These are phyloP conservation scores for Amanita subjunquillea DNA, from an alignment of 768 basidiomycete genomes.

Conservation along the genomic window DNA sequence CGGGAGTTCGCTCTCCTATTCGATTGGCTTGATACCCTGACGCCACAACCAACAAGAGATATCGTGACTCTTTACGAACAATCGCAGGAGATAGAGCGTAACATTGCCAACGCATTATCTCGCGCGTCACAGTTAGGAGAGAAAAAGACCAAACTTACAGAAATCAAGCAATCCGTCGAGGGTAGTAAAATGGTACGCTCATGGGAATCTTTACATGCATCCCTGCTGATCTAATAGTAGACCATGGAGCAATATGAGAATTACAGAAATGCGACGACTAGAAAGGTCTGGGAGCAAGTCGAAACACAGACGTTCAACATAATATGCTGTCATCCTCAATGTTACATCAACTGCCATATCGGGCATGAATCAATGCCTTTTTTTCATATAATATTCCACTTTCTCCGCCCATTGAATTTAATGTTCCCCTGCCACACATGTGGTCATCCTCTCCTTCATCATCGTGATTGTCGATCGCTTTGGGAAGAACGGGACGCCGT, in stretches of 20 bases:
- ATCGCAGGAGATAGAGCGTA: slow-evolving; percentile 7
- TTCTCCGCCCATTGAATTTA: neutral
- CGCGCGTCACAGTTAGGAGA: slow-evolving; percentile 6
- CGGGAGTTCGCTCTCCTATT: slow-evolving; percentile 8
- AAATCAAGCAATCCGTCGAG: neutral
- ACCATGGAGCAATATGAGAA: neutral
- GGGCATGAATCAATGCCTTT: neutral
- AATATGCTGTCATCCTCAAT: neutral
- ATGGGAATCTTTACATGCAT: neutral
- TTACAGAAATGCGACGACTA: neutral
- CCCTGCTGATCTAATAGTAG: neutral
- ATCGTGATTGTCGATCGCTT: neutral
- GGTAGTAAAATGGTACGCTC: neutral
- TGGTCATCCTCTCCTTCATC: neutral
- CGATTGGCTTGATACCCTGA: slow-evolving; percentile 8
- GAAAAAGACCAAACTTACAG: neutral
- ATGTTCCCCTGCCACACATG: neutral
- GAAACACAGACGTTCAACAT: neutral
- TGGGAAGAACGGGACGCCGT: neutral
- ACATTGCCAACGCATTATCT: slow-evolving; percentile 5
- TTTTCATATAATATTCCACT: neutral
- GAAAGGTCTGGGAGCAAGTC: neutral
- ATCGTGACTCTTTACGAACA: slow-evolving; percentile 8
- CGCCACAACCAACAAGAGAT: slow-evolving; percentile 9
- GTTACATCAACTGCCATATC: neutral